Conservation (phyloP, 2,329 filamentous ascomycete genomes). For the Hymenotorrendiella dingleyae region DNA sequence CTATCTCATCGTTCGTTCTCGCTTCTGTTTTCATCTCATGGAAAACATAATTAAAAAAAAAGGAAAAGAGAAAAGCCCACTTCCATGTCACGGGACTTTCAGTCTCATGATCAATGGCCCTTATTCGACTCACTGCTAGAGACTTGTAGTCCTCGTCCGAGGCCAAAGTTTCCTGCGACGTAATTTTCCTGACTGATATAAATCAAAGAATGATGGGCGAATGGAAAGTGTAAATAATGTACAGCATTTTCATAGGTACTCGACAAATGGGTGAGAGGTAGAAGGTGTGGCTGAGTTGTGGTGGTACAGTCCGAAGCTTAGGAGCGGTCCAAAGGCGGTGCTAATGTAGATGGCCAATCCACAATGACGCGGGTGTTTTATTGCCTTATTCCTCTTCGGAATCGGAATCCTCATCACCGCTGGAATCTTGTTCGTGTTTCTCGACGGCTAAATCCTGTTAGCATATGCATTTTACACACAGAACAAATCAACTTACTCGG, state of each 20-base stretch:
- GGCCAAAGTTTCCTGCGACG: background rate
- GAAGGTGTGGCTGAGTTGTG: no score
- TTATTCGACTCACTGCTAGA: background rate
- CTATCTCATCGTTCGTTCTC: slow-evolving; percentile 5
- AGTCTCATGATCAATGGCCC: background rate
- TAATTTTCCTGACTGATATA: background rate
- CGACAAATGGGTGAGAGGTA: background rate
- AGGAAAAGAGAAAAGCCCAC: background rate
- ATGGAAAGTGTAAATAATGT: slow-evolving; percentile 5
- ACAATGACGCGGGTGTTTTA: slow-evolving; percentile 1
- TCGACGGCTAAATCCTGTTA: slow-evolving; percentile 24
- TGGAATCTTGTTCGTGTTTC: slow-evolving; percentile 38
- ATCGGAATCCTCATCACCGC: slow-evolving; percentile 47
- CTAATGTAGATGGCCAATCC: background rate
- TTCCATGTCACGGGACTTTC: background rate
- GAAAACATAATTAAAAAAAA: slow-evolving; percentile 1
- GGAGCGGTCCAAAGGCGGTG: background rate
- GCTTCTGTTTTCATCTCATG: slow-evolving; percentile 5
- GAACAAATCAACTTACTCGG: slow-evolving; percentile 21
- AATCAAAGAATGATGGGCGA: background rate
- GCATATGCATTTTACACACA: slow-evolving; percentile 1
- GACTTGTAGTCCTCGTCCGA: background rate
- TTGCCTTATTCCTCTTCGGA: slow-evolving; percentile 40
- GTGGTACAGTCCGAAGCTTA: slow-evolving; percentile 6
- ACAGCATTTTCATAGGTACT: slow-evolving; percentile 1